Evolutionary conservation across 768 basidiomycete genomes (phyloP), one percentile per base, ranked within the genome.

Genomic region (Inosperma sp.): DNA sequence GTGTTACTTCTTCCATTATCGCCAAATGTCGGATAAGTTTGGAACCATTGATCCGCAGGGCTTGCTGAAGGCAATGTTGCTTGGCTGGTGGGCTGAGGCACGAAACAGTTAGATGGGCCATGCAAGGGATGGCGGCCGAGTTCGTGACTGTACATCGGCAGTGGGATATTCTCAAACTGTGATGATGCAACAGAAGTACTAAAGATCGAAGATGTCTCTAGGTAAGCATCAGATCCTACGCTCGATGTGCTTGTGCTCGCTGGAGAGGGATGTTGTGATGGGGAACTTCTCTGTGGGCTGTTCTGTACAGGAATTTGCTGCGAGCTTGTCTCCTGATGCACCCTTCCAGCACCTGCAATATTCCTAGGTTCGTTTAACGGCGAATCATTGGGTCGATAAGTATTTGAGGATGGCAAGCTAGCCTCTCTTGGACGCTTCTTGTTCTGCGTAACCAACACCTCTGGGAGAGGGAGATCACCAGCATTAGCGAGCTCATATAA

Each of bases 401-500:
- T 34, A 2, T 60, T 35, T 5, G 64, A 62, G 3, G 59, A 56
- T 1, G 80, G 74, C 54, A 72, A 76, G 48, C 84, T 82, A 1
- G 77, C 68, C 49, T 80, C 81, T 31, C 84, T 72, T 41, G 82
- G 83, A 14, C 86, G 82, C 52, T 88, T 88, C 55, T 78, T 73
- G 13, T 65, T 73, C 7, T 53, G 31, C 4, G 75, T 68, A 0
- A 82, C 80, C 45, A 77, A 80, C 0, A 73, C 60, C 42, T 77
- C 73, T 2, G 86, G 86, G 5, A 87, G 71, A 0, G 84, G 86
- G 0, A 88, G 71, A 19, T 87, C 83, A 2, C 86, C 84, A 4
- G 82, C 84, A 0, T 76, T 82, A 3, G 86, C 83, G 1, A 88
- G 70, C 56, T 88, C 84, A 55, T 80, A 86, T 16, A 88, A 66